These are phyloP conservation scores for Aspergillus sp. DNA, from an alignment of 2,329 filamentous ascomycete species.

Conservation along the genomic window DNA sequence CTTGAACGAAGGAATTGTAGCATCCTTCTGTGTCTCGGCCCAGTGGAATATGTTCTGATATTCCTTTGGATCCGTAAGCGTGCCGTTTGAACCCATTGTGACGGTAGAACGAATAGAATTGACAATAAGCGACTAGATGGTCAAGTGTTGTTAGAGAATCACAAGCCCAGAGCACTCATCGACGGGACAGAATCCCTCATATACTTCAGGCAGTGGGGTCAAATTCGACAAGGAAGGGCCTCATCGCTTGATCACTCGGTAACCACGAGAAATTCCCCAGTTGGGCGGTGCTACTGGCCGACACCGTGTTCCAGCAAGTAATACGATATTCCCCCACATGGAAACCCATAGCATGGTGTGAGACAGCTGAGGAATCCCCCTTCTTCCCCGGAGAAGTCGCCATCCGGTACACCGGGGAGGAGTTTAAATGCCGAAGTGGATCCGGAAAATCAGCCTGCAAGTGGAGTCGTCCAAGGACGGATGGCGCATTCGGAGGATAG, in stretches of 20 bases:
- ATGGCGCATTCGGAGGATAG: not conserved
- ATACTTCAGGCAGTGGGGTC: conserved; percentile 14
- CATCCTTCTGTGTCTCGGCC: conserved; percentile 62
- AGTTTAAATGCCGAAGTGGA: conserved; percentile 22
- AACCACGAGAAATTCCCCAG: not conserved
- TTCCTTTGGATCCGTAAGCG: conserved; percentile 34
- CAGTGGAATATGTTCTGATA: conserved; percentile 57
- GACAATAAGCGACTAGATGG: not conserved
- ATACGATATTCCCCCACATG: too few species aligned
- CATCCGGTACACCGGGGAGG: conserved; percentile 25
- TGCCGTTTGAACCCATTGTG: conserved; percentile 28
- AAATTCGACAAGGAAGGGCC: not conserved
- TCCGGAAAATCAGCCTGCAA: not conserved
- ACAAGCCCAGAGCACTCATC: not conserved
- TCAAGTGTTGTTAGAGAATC: not conserved
- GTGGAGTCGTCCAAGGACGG: not conserved
- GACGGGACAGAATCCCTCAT: conserved; percentile 1
- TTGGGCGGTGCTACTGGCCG: not conserved
- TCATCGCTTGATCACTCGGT: not conserved
- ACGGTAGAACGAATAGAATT: not conserved
- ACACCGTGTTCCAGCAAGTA: not conserved
- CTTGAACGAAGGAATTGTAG: conserved; percentile 54
- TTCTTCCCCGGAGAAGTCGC: conserved; percentile 2
- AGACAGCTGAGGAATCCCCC: not conserved
- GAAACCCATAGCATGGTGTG: too few species aligned